Evolutionary conservation across 805 yeast genomes (phyloP).

Genomic region (Candida ponderosae): DNA sequence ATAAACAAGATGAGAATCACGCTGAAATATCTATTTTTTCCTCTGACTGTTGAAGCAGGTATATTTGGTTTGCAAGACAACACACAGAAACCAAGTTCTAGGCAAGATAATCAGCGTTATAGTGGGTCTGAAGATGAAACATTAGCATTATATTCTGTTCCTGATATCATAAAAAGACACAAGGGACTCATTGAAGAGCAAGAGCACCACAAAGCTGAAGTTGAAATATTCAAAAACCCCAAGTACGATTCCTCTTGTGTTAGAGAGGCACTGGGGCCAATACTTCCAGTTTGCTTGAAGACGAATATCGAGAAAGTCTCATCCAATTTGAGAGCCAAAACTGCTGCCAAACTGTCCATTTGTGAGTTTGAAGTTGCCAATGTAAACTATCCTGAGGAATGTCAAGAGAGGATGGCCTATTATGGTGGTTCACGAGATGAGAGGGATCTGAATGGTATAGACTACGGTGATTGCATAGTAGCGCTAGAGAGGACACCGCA

Average conservation of each 20-base stretch:
- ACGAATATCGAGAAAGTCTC: constrained; percentile 31
- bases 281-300: constrained; percentile 33
- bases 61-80: no score
- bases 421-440: constrained; percentile 1
- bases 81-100: no score
- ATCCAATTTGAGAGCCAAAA: constrained; percentile 24
- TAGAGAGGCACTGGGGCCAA: constrained; percentile 29
- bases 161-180: constrained; percentile 12
- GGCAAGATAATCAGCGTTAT: no score
- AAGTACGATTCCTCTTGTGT: constrained; percentile 24
- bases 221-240: constrained; percentile 4
- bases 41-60: no score
- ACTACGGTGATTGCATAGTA: constrained; percentile 29
- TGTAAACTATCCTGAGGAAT: constrained; percentile 22
- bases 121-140: no score
- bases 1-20: no score
- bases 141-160: constrained; percentile 7
- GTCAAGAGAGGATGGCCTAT: constrained; percentile 22
- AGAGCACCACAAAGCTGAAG: constrained; percentile 3
- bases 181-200: constrained; percentile 7
- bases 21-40: no score
- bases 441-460: no score
- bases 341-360: constrained; percentile 41
- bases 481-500: constrained; percentile 38
- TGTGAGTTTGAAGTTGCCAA: constrained; percentile 48